Base-by-base conservation (phyloP, 1,284 basidiomycete genomes). In the Waitea zeae region DNA sequence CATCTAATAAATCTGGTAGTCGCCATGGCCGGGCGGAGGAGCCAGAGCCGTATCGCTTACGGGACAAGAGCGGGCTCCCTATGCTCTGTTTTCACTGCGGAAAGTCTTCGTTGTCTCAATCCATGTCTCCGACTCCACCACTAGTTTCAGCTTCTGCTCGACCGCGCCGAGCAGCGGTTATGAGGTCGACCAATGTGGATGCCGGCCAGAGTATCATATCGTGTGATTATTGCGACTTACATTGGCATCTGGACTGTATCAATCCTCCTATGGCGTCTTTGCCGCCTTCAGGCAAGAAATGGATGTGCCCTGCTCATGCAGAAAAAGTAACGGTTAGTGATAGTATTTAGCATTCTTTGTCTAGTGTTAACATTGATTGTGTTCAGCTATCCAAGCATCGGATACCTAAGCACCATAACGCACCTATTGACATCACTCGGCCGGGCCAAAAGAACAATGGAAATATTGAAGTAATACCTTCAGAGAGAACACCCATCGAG, bases 241-340 rank as follows among this genome's bases (percentile, higher is more conserved):
- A 93, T 53, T 99, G 93, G 87, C 93, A 99, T 53, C 68, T 97
- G 37, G 93, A 98, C 52, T 99, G 93, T 49, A 62, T 98, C 20
- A 78, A 84, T 46, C 95, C 93, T 13, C 93, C 95, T 2, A 60
- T 96, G 44, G 64, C 79, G 14, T 67, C 66, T 31, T 79, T 97
- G 71, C 95, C 95, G 3, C 69, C 79, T 17, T 72, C 81, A 38
- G 74, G 73, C 42, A 79, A 79, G 58, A 95, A 92, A 55, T 99
- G 95, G 93, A 96, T 93, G 87, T 99, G 93, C 56, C 95, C 95
- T 2, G 88, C 90, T 47, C 93, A 98, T 51, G 76, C 77, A 18
- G 86, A 93, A 41, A 74, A 77, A 41, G 65, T 81, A 38, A 53
- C 83, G 41, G 81, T 83, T 48, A 51, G 75, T 38, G 13, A 27